Conservation (phyloP, 345 rosid species). For the Lumnitzera racemosa region DNA sequence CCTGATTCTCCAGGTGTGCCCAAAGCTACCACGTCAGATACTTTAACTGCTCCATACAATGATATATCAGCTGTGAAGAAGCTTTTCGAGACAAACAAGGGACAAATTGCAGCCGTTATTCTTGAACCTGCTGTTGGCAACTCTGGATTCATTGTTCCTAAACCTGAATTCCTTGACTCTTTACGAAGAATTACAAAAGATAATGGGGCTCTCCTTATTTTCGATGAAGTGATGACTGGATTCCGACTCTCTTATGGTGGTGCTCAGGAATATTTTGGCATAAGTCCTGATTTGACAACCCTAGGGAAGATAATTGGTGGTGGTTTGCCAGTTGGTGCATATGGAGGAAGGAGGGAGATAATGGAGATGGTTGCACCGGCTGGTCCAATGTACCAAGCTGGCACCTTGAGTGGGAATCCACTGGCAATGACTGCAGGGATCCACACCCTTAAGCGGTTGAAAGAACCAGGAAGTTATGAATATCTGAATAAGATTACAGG, state of each 20-base stretch:
- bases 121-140: constrained; percentile 95
- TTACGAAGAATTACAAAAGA: constrained; percentile 49
- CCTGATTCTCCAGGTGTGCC: constrained; percentile 99
- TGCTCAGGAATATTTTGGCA: constrained; percentile 80
- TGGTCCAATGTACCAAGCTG: constrained; percentile 98
- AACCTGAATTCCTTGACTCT: constrained; percentile 57
- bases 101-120: constrained; percentile 66
- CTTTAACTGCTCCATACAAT: constrained; percentile 72
- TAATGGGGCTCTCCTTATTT: constrained; percentile 60
- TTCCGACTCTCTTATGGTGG: constrained; percentile 95
- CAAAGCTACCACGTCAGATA: constrained; percentile 66
- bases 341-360: constrained; percentile 87
- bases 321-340: constrained; percentile 91
- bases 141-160: constrained; percentile 76
- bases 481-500: constrained; percentile 66
- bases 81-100: constrained; percentile 54
- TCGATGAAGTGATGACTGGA: constrained; percentile 95
- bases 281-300: constrained; percentile 76
- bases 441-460: constrained; percentile 63
- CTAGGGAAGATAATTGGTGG: constrained; percentile 93
- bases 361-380: constrained; percentile 99
- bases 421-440: constrained; percentile 95
- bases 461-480: constrained; percentile 70
- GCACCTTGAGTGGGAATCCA: constrained; percentile 94
- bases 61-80: constrained; percentile 55